Evolutionary conservation across 106 monocot species (phyloP).

Genomic region (Dendrobium huoshanense): DNA sequence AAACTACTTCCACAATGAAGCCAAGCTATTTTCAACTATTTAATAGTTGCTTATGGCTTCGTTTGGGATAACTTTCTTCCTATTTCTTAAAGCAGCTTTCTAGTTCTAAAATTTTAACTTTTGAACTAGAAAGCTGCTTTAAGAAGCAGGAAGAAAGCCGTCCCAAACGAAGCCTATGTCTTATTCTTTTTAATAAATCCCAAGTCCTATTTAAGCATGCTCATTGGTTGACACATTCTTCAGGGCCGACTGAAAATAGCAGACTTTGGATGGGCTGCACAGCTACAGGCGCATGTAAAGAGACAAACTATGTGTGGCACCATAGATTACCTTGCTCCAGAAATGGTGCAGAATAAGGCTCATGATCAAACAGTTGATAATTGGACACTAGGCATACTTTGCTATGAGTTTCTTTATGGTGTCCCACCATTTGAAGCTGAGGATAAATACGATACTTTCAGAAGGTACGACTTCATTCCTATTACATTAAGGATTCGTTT

Average conservation of each 20-base stretch:
- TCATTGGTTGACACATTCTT: constrained; percentile 2
- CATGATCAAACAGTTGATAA: constrained; percentile 92
- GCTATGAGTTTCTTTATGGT: constrained; percentile 95
- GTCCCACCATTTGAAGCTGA: constrained; percentile 90
- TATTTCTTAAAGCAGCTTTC: too few relatives aligned
- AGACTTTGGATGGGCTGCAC: constrained; percentile 91
- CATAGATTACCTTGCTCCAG: constrained; percentile 92
- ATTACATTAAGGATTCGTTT: not conserved
- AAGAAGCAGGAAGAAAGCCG: too few relatives aligned
- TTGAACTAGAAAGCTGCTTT: too few relatives aligned
- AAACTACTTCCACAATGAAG: too few relatives aligned
- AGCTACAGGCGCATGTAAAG: constrained; percentile 49
- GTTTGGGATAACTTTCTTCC: too few relatives aligned
- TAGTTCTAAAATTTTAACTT: too few relatives aligned
- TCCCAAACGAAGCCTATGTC: too few relatives aligned
- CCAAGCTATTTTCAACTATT: not conserved
- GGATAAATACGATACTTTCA: constrained; percentile 61
- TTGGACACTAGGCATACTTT: constrained; percentile 91
- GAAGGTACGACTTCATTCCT: constrained; percentile 31
- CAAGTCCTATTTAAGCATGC: not conserved
- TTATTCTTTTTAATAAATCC: too few relatives aligned
- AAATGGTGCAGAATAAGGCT: constrained; percentile 84
- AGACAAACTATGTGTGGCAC: constrained; percentile 93
- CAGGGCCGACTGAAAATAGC: constrained; percentile 86
- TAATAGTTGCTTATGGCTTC: too few relatives aligned